Evolutionary conservation across 2,329 filamentous ascomycete genomes (phyloP).

Genomic region (Endothia cerciana): DNA sequence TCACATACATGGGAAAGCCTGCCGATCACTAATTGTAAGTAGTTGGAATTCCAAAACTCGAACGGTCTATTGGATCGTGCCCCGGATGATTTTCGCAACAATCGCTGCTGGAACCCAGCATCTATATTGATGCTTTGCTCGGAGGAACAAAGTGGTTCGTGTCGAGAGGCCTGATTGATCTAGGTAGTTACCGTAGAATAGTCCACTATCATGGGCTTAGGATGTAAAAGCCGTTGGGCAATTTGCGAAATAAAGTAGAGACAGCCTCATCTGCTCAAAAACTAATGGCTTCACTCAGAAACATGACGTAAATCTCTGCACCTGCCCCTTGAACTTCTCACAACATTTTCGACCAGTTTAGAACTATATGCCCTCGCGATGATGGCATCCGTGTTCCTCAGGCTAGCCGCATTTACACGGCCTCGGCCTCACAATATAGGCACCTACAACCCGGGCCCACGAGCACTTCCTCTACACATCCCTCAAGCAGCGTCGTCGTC

Average conservation of each 20-base stretch:
- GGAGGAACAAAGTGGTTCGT: not conserved
- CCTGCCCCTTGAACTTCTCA: not conserved
- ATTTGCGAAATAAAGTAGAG: not conserved
- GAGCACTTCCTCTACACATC: conserved; percentile 3
- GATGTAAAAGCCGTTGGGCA: not conserved
- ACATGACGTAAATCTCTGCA: not conserved
- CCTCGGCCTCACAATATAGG: not conserved
- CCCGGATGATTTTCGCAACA: not conserved
- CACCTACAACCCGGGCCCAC: conserved; percentile 7
- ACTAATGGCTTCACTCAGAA: not conserved
- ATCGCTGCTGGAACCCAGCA: not conserved
- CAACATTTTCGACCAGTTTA: not conserved
- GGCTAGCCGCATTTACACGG: not conserved
- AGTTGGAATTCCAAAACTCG: not conserved
- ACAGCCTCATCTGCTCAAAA: not conserved
- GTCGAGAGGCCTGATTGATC: not conserved
- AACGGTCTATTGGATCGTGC: not conserved
- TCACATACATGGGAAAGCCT: not conserved
- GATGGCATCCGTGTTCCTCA: not conserved
- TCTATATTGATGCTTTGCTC: not conserved
- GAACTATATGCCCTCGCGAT: not conserved
- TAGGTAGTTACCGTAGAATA: not conserved
- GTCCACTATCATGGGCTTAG: not conserved
- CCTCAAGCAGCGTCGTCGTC: conserved; percentile 3
- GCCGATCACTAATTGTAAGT: not conserved